Conservation (phyloP, 108 stramenopile species). For the Conticribra guillardii region DNA sequence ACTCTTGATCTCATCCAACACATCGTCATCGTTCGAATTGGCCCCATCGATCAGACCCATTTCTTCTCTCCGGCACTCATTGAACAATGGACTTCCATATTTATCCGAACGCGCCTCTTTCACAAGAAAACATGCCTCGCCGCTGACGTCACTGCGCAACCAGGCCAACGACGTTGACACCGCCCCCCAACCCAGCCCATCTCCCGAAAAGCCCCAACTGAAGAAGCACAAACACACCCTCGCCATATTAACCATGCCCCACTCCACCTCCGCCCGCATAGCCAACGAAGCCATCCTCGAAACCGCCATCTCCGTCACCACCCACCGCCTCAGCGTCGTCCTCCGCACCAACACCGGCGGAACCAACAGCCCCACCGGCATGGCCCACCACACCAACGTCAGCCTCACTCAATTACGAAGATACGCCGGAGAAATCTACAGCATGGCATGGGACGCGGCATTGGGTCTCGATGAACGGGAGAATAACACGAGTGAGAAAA, state of each 20-base stretch:
- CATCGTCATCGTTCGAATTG: not conserved
- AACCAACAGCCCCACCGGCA: slow-evolving; percentile 19
- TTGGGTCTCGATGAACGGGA: slow-evolving; percentile 43
- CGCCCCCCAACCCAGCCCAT: not conserved
- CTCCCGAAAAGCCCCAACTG: not conserved
- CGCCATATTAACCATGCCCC: slow-evolving; percentile 84
- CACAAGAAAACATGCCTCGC: no score
- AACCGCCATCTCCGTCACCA: slow-evolving; percentile 62
- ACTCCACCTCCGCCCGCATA: slow-evolving; percentile 77
- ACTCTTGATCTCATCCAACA: not conserved
- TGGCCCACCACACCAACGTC: slow-evolving; percentile 32
- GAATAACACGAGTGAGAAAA: slow-evolving; percentile 1
- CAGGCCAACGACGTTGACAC: not conserved
- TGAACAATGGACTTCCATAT: not conserved
- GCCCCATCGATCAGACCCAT: not conserved
- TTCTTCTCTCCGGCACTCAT: not conserved
- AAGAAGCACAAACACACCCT: slow-evolving; percentile 65
- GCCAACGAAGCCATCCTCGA: slow-evolving; percentile 89
- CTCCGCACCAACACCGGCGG: slow-evolving; percentile 59
- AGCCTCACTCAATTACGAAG: slow-evolving; percentile 72
- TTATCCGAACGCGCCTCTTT: not conserved
- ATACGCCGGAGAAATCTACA: slow-evolving; percentile 89
- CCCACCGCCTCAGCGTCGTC: slow-evolving; percentile 67
- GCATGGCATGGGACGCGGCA: slow-evolving; percentile 78
- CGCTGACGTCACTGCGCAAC: not conserved